phyloP scores from a whole-genome alignment of 371 early-diverging fungal species.

The Dichotomocladium elegans region DNA sequence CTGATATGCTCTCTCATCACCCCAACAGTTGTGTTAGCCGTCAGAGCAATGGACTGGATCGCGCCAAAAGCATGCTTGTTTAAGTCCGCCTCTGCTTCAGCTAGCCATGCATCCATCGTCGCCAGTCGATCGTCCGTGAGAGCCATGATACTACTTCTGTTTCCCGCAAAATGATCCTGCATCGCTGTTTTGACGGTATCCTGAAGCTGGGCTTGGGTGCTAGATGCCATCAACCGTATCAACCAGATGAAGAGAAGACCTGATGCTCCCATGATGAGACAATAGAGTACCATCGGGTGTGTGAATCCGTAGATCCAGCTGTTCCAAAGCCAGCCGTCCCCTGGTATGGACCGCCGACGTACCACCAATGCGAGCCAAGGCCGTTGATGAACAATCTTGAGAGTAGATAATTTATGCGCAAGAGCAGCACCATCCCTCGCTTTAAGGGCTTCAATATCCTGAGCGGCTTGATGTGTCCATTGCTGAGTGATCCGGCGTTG shows the following conservation, averaged over 20 bases:
- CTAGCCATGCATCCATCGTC: constrained; percentile 24
- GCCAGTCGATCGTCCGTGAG: neutral
- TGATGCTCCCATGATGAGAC: constrained; percentile 18
- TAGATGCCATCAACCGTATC: no score
- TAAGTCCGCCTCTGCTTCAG: constrained; percentile 15
- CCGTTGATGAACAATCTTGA: no score
- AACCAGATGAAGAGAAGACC: constrained; percentile 21
- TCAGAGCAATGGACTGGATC: constrained; percentile 14
- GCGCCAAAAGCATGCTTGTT: constrained; percentile 24
- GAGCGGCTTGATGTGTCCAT: neutral
- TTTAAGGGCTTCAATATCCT: no score
- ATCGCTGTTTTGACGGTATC: no score
- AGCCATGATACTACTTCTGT: no score
- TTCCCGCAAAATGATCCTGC: no score
- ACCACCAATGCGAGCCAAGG: no score
- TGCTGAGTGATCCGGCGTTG: neutral
- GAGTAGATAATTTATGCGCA: no score
- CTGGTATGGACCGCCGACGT: no score
- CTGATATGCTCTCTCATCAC: constrained; percentile 19
- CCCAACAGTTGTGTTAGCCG: constrained; percentile 26
- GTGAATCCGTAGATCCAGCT: constrained; percentile 20
- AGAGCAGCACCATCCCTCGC: no score
- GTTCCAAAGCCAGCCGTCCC: no score
- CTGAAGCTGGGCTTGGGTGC: no score
- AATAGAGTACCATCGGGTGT: constrained; percentile 24